Evolutionary conservation across 345 rosid genomes (phyloP), one percentile per base, ranked within the genome.

Genomic region (Euphorbia peplus): DNA sequence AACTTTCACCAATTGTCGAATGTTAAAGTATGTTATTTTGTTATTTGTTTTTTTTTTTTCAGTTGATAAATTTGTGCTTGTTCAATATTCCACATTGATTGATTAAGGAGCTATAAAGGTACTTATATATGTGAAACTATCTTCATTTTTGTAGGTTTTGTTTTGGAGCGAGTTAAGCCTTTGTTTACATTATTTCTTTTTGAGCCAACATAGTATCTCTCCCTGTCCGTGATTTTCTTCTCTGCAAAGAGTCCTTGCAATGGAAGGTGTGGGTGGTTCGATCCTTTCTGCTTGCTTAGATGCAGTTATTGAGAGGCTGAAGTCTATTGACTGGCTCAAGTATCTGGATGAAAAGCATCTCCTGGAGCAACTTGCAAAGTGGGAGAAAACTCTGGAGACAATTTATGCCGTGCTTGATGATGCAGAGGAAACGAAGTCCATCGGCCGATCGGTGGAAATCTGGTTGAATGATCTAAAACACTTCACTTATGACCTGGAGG

Each of bases 381-480:
- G 64, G 64, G 26, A 37, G 46, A 60, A 35, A 14, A 60, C 37
- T 3, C 47, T 60, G 5, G 3, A 7, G 5, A 59, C 12, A 15
- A 70, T 75, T 11, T 13, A 58, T 5, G 63, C 58, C 3, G 63
- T 55, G 35, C 70, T 78, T 9, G 35, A 52, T 19, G 73, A 69
- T 60, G 73, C 73, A 30, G 73, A 69, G 15, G 58, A 69, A 22
- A 69, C 30, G 29, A 57, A 66, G 59, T 50, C 46, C 52, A 7
- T 30, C 0, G 30, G n/a, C 21, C 37, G 1, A 9, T 11, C 8
- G 0, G 78, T 78, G 48, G 24, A 18, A 22, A 37, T 1, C 0
- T 78, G 84, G 82, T 53, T 78, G 21, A 22, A 19, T 2, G 78
- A 75, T 7, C 67, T 73, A 14, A 24, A 35, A 42, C 44, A 68